Base-by-base conservation (phyloP, 345 rosid species). In the Pistacia atlantica region DNA sequence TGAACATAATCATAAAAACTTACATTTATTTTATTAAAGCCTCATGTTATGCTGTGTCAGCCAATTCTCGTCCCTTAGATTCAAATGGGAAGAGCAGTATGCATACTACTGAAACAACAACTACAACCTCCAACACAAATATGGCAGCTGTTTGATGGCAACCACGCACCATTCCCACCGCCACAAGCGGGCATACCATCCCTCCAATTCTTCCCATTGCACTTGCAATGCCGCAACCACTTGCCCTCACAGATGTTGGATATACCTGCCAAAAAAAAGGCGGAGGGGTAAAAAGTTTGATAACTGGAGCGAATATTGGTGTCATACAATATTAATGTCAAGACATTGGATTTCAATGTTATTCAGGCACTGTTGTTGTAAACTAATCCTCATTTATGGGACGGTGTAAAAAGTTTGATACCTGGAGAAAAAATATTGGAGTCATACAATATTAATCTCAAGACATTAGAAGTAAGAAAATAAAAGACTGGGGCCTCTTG, bases 161-260 rank as follows among this genome's bases (percentile, higher is more conserved):
- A 38, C 84, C 85, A n/a, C 68, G 78, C 56, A 90, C 84, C 71
- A 90, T 33, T 59, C 76, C 82, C 46, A 90, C 89, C 0, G 90
- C 89, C 18, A 87, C 90, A 45, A 88, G 80, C 11, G 92, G 94
- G 75, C 88, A 83, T 52, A 88, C 49, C 88, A 88, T 84, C 25
- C 94, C 94, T 0, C 94, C 94, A 14, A 90, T 83, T 81, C 94
- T 84, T 68, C 94, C 94, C 64, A 90, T 69, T 3, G 90, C 77
- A 77, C 87, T 88, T 3, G 89, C 94, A n/a, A 84, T 76, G 66
- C 94, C 94, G n/a, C 81, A 77, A 20, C 92, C 92, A 0, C 90
- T 88, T 80, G 94, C 22, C 65, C 92, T 77, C 75, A 87, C 85
- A 1, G 88, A 74, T 9, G 94, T 88, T 51, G 94, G 94, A 74